A percentile compares a stretch with the other conserved stretches of the same genome.
Conservation (phyloP, 2,329 filamentous ascomycete genomes). For the Stemphylium lycopersici region DNA sequence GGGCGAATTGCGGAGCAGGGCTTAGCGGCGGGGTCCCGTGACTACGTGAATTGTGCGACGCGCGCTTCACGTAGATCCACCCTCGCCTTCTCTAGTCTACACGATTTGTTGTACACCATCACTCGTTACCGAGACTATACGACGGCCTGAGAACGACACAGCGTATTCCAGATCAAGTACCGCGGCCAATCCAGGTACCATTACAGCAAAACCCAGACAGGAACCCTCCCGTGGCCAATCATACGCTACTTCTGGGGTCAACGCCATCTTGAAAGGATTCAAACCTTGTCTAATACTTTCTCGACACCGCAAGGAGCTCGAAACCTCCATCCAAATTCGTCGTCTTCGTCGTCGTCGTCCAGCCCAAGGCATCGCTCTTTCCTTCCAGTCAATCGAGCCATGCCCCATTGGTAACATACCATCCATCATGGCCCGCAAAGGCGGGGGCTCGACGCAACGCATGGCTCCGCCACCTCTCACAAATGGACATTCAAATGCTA, state of each 20-base stretch:
- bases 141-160: not conserved
- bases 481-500: conserved; percentile 28
- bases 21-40: conserved; percentile 33
- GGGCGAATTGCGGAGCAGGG: conserved; percentile 13
- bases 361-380: not conserved
- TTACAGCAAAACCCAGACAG: not conserved
- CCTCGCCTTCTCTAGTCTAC: not conserved
- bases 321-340: too few species aligned
- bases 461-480: conserved; percentile 26
- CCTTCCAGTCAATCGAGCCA: conserved; percentile 16
- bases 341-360: not conserved
- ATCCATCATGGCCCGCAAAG: conserved; percentile 51
- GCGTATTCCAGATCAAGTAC: not conserved
- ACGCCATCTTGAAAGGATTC: not conserved
- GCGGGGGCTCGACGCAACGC: conserved; percentile 41
- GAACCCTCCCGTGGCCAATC: conserved; percentile 3
- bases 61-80: conserved; percentile 21
- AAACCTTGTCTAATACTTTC: not conserved
- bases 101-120: not conserved
- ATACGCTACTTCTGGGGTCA: conserved; percentile 5
- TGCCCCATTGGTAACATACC: conserved; percentile 30
- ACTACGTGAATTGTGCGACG: conserved; percentile 24
- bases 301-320: not conserved
- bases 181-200: not conserved
- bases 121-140: not conserved